phyloP scores from a whole-genome alignment of 2,329 filamentous ascomycete species.

The Paecilomyces sp. region DNA sequence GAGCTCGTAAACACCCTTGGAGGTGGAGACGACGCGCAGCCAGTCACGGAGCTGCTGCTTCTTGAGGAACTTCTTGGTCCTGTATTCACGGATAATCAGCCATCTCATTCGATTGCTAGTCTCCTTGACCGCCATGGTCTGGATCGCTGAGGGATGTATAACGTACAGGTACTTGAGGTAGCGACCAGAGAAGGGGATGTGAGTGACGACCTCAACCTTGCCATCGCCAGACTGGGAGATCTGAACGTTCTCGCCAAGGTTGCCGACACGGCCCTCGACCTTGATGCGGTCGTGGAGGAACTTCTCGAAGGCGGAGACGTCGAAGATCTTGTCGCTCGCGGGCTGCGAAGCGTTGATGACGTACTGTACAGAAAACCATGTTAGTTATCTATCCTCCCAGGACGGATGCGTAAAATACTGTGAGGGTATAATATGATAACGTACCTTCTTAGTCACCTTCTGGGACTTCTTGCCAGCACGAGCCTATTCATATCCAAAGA shows the following conservation, averaged over 20 bases:
- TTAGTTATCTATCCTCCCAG: slow-evolving; percentile 6
- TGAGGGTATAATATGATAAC: slow-evolving; percentile 5
- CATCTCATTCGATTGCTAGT: slow-evolving; percentile 4
- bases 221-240: slow-evolving; percentile 90
- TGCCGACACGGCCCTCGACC: slow-evolving; percentile 96
- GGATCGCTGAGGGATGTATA: neutral
- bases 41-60: slow-evolving; percentile 99
- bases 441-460: slow-evolving; percentile 44
- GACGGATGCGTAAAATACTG: neutral
- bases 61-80: slow-evolving; percentile 99
- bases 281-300: slow-evolving; percentile 99
- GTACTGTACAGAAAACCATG: slow-evolving; percentile 54
- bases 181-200: slow-evolving; percentile 96
- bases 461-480: slow-evolving; percentile 37
- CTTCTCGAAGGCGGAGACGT: slow-evolving; percentile 97
- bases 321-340: slow-evolving; percentile 99
- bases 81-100: slow-evolving; percentile 27
- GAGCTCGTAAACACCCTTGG: slow-evolving; percentile 97
- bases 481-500: slow-evolving; percentile 36
- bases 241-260: slow-evolving; percentile 88
- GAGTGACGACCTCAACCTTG: slow-evolving; percentile 95
- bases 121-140: neutral
- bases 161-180: slow-evolving; percentile 99
- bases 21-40: slow-evolving; percentile 97
- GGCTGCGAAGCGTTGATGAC: slow-evolving; percentile 99